Conservation (phyloP, 1,139 yeast species). For the Komagataea norvegica region DNA sequence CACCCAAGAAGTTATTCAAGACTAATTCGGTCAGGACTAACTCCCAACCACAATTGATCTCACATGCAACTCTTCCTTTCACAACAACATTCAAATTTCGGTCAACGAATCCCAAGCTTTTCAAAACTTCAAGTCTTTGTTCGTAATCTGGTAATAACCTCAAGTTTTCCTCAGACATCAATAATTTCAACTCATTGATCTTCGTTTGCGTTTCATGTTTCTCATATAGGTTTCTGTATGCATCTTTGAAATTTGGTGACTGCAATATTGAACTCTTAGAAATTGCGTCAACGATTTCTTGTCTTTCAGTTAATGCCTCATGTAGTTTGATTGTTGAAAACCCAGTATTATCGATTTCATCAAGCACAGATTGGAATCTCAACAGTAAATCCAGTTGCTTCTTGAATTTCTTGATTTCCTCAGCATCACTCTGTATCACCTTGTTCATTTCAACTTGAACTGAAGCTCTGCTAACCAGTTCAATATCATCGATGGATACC, state of each 20-base stretch:
- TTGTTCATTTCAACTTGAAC: constrained; percentile 40
- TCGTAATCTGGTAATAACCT: constrained; percentile 92
- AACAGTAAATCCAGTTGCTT: constrained; percentile 39
- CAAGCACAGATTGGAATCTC: constrained; percentile 42
- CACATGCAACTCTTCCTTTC: constrained; percentile 85
- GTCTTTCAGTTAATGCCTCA: constrained; percentile 46
- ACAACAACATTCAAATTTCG: constrained; percentile 67
- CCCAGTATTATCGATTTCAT: constrained; percentile 40
- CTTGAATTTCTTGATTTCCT: constrained; percentile 39
- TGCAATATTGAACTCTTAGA: constrained; percentile 28
- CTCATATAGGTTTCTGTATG: constrained; percentile 45
- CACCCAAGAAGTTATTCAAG: constrained; percentile 86
- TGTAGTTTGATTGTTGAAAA: constrained; percentile 48
- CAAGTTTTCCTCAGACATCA: constrained; percentile 81
- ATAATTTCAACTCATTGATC: constrained; percentile 51
- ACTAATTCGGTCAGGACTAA: constrained; percentile 83
- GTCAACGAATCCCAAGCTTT: constrained; percentile 74
- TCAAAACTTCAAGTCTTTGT: constrained; percentile 74
- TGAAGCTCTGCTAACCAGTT: constrained; percentile 44
- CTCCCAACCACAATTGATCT: constrained; percentile 88
- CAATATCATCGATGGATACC: constrained; percentile 46
- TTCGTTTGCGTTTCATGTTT: constrained; percentile 44
- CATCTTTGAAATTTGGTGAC: constrained; percentile 43
- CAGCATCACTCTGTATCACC: constrained; percentile 41
- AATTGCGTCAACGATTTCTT: constrained; percentile 37